phyloP scores from a whole-genome alignment of 768 basidiomycete species.

The Hemileccinum rubropunctum region DNA sequence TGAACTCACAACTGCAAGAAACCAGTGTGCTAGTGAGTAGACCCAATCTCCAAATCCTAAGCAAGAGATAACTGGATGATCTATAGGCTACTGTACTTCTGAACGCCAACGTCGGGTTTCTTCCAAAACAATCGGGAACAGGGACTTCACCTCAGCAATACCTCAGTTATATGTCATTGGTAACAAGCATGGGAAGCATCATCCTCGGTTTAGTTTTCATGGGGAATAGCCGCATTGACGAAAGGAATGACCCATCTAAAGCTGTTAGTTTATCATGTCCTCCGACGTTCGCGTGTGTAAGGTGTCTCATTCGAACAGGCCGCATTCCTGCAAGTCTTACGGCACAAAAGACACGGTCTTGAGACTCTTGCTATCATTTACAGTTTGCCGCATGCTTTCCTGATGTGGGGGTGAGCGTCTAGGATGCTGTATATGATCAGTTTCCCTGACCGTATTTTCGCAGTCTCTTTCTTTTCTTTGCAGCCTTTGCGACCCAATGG shows the following conservation, averaged over 20 bases:
- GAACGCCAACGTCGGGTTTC: constrained; percentile 57
- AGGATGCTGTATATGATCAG: background rate
- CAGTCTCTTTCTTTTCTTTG: constrained; percentile 31
- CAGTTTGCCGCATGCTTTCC: constrained; percentile 52
- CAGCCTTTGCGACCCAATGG: constrained; percentile 28
- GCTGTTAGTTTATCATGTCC: constrained; percentile 31
- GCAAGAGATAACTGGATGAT: background rate
- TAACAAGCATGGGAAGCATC: constrained; percentile 41
- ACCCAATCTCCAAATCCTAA: background rate
- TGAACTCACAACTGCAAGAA: constrained; percentile 50
- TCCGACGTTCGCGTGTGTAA: background rate
- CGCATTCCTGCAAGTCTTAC: constrained; percentile 14
- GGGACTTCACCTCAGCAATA: constrained; percentile 33
- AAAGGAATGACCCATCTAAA: constrained; percentile 27
- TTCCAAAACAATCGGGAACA: constrained; percentile 47
- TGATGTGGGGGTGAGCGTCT: constrained; percentile 56
- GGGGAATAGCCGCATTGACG: constrained; percentile 38
- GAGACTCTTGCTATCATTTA: constrained; percentile 53
- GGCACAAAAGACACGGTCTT: constrained; percentile 36
- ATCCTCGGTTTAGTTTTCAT: constrained; percentile 43
- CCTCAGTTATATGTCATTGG: constrained; percentile 43
- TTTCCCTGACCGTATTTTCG: background rate
- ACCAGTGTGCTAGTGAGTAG: constrained; percentile 50
- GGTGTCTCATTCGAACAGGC: constrained; percentile 10
- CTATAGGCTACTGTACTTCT: constrained; percentile 54